Evolutionary conservation across 176 grass and related monocot genomes (phyloP).

Genomic region (Eragrostis nindensis): DNA sequence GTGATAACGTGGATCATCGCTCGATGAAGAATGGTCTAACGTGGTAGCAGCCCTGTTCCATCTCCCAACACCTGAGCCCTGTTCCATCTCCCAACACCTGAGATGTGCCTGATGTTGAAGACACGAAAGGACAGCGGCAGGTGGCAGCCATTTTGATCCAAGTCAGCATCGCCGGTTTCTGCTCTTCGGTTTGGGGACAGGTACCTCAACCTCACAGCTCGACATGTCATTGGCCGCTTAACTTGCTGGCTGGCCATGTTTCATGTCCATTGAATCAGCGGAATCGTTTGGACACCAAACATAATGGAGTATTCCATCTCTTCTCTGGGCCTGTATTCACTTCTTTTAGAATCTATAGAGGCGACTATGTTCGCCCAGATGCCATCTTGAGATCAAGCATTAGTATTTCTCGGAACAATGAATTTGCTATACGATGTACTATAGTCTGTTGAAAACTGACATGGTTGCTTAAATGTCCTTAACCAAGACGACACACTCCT

Average conservation of each 20-base stretch:
- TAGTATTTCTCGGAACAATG: not conserved
- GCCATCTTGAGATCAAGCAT: slow-evolving; percentile 39
- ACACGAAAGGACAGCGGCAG: not conserved
- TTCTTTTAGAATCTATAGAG: not conserved
- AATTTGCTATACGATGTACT: not conserved
- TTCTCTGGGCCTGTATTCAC: not conserved
- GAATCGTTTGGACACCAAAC: not conserved
- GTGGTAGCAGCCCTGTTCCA: not conserved
- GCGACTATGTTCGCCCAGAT: not conserved
- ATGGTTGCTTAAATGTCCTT: not conserved
- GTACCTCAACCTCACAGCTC: not conserved
- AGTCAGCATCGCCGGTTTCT: not conserved
- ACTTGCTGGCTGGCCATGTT: not conserved
- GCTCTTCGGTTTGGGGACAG: not conserved
- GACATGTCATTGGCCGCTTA: not conserved
- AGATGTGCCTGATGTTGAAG: slow-evolving; percentile 18
- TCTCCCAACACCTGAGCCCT: slow-evolving; percentile 18
- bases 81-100: slow-evolving; percentile 31
- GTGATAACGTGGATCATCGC: not conserved
- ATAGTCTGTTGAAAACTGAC: not conserved
- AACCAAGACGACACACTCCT: slow-evolving; percentile 6
- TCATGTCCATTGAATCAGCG: not conserved
- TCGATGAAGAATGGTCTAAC: not conserved
- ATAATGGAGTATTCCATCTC: slow-evolving; percentile 18
- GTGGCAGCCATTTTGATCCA: slow-evolving; percentile 24